Percentiles rank a stretch among this genome's conserved stretches.
Conservation (phyloP, 2,329 filamentous ascomycete genomes). For the Beauveria bassiana region DNA sequence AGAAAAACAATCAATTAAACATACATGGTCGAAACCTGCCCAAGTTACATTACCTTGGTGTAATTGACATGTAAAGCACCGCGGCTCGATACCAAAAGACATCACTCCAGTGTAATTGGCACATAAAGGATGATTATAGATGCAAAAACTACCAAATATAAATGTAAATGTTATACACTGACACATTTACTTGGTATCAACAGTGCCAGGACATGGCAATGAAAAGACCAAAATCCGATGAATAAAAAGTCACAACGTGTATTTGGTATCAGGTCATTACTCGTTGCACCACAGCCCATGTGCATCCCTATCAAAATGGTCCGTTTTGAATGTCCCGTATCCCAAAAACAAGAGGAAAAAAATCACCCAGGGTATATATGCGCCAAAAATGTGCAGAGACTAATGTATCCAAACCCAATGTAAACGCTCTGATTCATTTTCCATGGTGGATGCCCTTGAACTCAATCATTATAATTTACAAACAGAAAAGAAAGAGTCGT, state of each 20-base stretch:
- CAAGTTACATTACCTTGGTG: too few species aligned
- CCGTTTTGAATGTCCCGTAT: not conserved
- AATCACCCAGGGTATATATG: constrained; percentile 8
- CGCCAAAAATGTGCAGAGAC: not conserved
- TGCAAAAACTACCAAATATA: not conserved
- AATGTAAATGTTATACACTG: too few species aligned
- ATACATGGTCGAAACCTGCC: not conserved
- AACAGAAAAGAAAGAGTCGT: constrained; percentile 1
- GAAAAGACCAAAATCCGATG: too few species aligned
- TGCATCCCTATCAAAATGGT: not conserved
- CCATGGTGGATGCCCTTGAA: not conserved
- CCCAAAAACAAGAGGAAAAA: not conserved
- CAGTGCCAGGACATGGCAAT: too few species aligned
- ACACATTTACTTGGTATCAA: too few species aligned
- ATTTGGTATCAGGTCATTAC: not conserved
- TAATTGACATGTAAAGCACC: too few species aligned
- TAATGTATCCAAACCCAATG: constrained; percentile 1
- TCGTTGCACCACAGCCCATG: not conserved
- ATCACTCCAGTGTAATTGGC: too few species aligned
- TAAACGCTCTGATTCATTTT: not conserved
- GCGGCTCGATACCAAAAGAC: too few species aligned
- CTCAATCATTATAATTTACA: not conserved
- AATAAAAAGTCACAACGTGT: not conserved
- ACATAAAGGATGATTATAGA: too few species aligned
- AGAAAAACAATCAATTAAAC: not conserved